Conservation (phyloP, 371 early-diverging fungal genomes). For the Mucor circinelloides region DNA sequence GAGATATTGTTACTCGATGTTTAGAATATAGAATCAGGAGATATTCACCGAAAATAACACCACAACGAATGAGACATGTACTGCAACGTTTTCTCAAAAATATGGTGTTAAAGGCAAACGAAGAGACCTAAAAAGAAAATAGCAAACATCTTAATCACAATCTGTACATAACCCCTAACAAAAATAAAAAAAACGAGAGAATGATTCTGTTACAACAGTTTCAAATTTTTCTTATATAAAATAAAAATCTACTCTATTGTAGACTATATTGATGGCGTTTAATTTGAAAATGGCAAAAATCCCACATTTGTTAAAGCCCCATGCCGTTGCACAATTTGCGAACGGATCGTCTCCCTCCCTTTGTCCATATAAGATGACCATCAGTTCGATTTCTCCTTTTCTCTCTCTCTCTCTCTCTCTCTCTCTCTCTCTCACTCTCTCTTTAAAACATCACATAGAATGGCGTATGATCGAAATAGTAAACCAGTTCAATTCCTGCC, state of each 20-base stretch:
- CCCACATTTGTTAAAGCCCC: conserved; percentile 6
- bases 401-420: background rate
- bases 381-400: background rate
- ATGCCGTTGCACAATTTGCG: conserved; percentile 12
- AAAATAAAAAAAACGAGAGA: background rate
- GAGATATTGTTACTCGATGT: conserved; percentile 47
- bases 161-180: background rate
- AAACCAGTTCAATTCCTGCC: conserved; percentile 7
- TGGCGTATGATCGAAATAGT: conserved; percentile 1
- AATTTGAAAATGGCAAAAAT: background rate
- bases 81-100: conserved; percentile 51
- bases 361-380: background rate
- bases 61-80: conserved; percentile 51
- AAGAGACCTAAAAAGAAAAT: conserved; percentile 22
- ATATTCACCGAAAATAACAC: conserved; percentile 51
- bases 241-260: background rate
- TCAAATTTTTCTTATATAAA: background rate
- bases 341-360: background rate
- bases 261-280: background rate
- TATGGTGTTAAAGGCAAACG: conserved; percentile 50
- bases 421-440: background rate
- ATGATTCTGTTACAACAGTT: background rate
- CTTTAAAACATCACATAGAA: background rate
- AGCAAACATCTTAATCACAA: background rate
- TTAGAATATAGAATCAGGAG: conserved; percentile 46